phyloP scores from a whole-genome alignment of 805 yeast species.

The Metschnikowia picachoensis region DNA sequence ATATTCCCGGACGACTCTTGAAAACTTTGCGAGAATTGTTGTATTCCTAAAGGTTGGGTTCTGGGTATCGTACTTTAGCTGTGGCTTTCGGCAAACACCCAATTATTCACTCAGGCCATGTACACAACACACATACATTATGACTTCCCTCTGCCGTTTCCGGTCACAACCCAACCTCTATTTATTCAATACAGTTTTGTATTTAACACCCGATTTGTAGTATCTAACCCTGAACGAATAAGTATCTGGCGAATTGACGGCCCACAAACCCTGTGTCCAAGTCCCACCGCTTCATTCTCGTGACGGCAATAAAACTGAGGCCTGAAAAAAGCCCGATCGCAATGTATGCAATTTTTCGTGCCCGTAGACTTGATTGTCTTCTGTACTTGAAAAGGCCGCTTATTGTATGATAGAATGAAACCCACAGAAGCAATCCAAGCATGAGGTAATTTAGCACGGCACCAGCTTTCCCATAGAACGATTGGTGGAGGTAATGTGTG shows the following conservation, averaged over 20 bases:
- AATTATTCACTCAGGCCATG: no score
- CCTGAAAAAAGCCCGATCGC: slow-evolving; percentile 34
- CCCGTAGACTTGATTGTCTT: slow-evolving; percentile 33
- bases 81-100: no score
- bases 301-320: slow-evolving; percentile 36
- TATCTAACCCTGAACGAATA: slow-evolving; percentile 6
- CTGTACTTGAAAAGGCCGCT: slow-evolving; percentile 51
- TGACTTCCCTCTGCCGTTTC: background rate
- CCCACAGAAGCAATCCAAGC: slow-evolving; percentile 20
- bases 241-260: slow-evolving; percentile 26
- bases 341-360: slow-evolving; percentile 45
- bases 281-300: slow-evolving; percentile 20
- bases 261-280: slow-evolving; percentile 30
- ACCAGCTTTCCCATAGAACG: slow-evolving; percentile 13
- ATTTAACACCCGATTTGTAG: slow-evolving; percentile 11
- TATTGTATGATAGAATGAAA: slow-evolving; percentile 47
- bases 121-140: background rate
- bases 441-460: slow-evolving; percentile 12
- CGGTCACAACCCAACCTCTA: background rate
- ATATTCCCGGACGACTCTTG: background rate
- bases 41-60: no score
- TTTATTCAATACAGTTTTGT: slow-evolving; percentile 3
- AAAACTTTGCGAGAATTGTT: background rate
- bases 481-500: slow-evolving; percentile 22
- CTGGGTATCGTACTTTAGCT: no score